Evolutionary conservation across 2,329 filamentous ascomycete species (phyloP).

Genomic region (Exophiala phaeomuriformis): DNA sequence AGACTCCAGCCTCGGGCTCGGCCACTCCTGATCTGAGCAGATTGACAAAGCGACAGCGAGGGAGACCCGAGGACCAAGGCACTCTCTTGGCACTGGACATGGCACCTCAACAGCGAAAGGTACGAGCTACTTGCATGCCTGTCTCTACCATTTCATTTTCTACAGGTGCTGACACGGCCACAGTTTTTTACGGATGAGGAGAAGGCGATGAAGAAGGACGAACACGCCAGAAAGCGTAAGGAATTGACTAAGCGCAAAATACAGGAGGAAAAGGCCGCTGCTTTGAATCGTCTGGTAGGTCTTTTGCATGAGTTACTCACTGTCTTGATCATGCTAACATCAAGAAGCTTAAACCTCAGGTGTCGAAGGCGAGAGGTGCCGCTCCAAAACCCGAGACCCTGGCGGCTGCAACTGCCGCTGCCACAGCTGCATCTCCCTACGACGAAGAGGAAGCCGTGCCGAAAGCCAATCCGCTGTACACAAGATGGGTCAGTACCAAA

Average conservation of each 20-base stretch:
- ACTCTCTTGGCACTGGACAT: slow-evolving; percentile 50
- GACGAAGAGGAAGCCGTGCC: slow-evolving; percentile 33
- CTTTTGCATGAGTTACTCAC: background rate
- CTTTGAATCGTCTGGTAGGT: slow-evolving; percentile 25
- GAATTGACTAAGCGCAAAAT: slow-evolving; percentile 71
- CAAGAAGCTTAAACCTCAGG: slow-evolving; percentile 53
- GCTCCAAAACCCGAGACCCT: slow-evolving; percentile 41
- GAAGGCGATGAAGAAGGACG: slow-evolving; percentile 62
- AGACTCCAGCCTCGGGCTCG: slow-evolving; percentile 42
- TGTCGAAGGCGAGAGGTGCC: slow-evolving; percentile 50
- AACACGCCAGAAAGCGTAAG: slow-evolving; percentile 67
- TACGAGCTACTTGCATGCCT: slow-evolving; percentile 2
- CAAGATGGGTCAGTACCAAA: slow-evolving; percentile 40
- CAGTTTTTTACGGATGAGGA: slow-evolving; percentile 67
- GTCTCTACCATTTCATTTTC: slow-evolving; percentile 4
- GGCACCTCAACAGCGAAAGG: slow-evolving; percentile 30
- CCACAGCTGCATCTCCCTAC: slow-evolving; percentile 31
- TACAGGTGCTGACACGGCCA: slow-evolving; percentile 56
- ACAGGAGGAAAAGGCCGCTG: slow-evolving; percentile 63
- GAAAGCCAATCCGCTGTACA: slow-evolving; percentile 39
- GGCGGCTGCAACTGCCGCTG: slow-evolving; percentile 33
- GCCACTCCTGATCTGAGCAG: slow-evolving; percentile 58
- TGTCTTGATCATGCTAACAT: slow-evolving; percentile 7
- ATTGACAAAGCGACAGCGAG: slow-evolving; percentile 62
- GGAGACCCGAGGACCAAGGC: slow-evolving; percentile 49